A percentile compares a stretch with the other conserved stretches of the same genome.
Conservation (phyloP, 495 filamentous ascomycete genomes). For the Xanthoparmelia taractica region DNA sequence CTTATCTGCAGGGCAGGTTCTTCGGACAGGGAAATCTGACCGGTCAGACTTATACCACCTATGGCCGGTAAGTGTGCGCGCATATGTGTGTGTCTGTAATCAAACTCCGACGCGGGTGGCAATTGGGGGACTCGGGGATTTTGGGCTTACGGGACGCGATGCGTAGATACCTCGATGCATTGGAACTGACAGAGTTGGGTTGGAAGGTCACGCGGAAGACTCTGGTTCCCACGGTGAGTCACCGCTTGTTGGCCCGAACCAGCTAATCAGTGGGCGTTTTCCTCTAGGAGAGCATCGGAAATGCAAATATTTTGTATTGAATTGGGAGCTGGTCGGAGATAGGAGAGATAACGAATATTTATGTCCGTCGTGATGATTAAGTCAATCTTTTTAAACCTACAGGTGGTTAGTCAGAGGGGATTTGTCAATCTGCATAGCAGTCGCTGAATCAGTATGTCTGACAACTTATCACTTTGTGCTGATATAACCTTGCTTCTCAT, state of each 20-base stretch:
- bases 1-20: neutral
- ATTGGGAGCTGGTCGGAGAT: too few relatives aligned
- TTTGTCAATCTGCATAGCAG: too few relatives aligned
- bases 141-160: too few relatives aligned
- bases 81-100: too few relatives aligned
- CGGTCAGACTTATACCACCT: neutral
- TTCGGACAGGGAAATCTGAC: neutral
- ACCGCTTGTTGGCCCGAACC: neutral
- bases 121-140: too few relatives aligned
- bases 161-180: neutral
- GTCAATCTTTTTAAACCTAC: too few relatives aligned
- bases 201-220: neutral
- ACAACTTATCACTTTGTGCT: too few relatives aligned
- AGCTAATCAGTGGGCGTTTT: neutral
- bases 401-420: too few relatives aligned
- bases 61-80: neutral
- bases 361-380: too few relatives aligned
- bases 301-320: neutral
- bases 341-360: neutral
- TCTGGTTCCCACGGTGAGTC: neutral
- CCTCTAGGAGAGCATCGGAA: neutral
- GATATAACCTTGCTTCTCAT: too few relatives aligned
- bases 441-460: too few relatives aligned
- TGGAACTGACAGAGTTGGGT: neutral
- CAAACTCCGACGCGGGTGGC: too few relatives aligned